A percentile compares a stretch with the other conserved stretches of the same genome.
Evolutionary conservation across 805 yeast genomes (phyloP).

Genomic region (Sugiyamaella qingdaonensis): DNA sequence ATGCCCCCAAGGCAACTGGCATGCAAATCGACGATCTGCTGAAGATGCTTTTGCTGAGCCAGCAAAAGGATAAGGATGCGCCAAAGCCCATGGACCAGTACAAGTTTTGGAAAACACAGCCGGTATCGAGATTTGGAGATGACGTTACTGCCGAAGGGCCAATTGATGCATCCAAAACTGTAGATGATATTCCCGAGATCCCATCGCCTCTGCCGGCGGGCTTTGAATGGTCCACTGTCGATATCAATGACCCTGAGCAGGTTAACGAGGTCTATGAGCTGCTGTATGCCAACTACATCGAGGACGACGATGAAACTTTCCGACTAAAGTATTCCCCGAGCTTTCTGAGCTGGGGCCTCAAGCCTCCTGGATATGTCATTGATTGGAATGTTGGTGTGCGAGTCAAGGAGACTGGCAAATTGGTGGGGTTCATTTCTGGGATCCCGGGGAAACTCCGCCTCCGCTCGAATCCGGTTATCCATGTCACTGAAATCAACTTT

Average conservation of each 20-base stretch:
- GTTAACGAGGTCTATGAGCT: slow-evolving; percentile 75
- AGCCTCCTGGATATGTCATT: slow-evolving; percentile 85
- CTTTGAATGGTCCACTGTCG: slow-evolving; percentile 86
- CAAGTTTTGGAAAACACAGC: slow-evolving; percentile 98
- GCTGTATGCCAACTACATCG: slow-evolving; percentile 87
- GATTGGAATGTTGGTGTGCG: slow-evolving; percentile 96
- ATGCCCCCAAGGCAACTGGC: slow-evolving; percentile 22
- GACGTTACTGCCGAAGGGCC: slow-evolving; percentile 69
- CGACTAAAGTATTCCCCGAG: slow-evolving; percentile 82
- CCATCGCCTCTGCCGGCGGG: slow-evolving; percentile 72
- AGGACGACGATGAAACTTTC: slow-evolving; percentile 87
- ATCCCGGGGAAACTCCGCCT: slow-evolving; percentile 71
- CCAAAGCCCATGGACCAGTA: slow-evolving; percentile 70
- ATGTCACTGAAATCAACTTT: slow-evolving; percentile 81
- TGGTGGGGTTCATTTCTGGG: slow-evolving; percentile 90
- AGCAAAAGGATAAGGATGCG: slow-evolving; percentile 11
- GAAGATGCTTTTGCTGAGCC: slow-evolving; percentile 8
- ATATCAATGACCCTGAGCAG: slow-evolving; percentile 50
- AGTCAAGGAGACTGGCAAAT: slow-evolving; percentile 66
- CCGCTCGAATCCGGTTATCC: slow-evolving; percentile 44
- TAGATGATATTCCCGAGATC: slow-evolving; percentile 63
- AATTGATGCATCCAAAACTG: slow-evolving; percentile 61
- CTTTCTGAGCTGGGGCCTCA: slow-evolving; percentile 88
- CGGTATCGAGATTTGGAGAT: slow-evolving; percentile 78
- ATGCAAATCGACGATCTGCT: slow-evolving; percentile 23